phyloP scores from a whole-genome alignment of 202 grass and related monocot genomes.

The Schoenoplectus tabernaemontani region DNA sequence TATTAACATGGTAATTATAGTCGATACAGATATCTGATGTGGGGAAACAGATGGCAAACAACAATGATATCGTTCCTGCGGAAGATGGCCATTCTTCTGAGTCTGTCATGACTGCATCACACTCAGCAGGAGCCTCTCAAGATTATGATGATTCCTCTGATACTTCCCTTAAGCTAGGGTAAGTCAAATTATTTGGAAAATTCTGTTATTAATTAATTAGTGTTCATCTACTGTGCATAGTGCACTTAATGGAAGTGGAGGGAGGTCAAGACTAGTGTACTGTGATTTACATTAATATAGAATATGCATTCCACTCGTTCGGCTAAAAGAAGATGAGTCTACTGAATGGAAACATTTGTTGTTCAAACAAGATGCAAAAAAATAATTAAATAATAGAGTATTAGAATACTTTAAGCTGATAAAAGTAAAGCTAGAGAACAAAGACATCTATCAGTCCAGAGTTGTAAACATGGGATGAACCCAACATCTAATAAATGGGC shows the following conservation, averaged over 20 bases:
- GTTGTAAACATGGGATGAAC: not conserved
- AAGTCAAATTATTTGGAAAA: too few species aligned
- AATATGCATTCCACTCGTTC: not conserved
- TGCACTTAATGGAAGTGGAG: not conserved
- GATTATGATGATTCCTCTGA: slow-evolving; percentile 70
- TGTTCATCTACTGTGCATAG: not conserved
- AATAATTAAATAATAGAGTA: not conserved
- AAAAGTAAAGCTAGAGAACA: not conserved
- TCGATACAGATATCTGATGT: slow-evolving; percentile 43
- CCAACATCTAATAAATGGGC: not conserved
- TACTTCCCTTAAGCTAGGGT: slow-evolving; percentile 75
- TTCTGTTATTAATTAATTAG: not conserved
- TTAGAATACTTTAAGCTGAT: not conserved
- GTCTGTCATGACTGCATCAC: slow-evolving; percentile 63
- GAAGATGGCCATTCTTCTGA: slow-evolving; percentile 84
- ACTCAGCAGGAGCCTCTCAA: slow-evolving; percentile 39
- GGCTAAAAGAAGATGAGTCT: not conserved
- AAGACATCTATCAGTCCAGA: not conserved
- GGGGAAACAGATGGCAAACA: slow-evolving; percentile 20
- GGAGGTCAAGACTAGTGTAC: not conserved
- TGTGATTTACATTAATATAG: not conserved
- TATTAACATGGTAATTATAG: slow-evolving; percentile 4
- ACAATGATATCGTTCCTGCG: slow-evolving; percentile 33
- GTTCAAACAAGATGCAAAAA: not conserved
- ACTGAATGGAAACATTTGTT: not conserved